phyloP scores from a whole-genome alignment of 345 rosid species.

The Eucalyptus decipiens region DNA sequence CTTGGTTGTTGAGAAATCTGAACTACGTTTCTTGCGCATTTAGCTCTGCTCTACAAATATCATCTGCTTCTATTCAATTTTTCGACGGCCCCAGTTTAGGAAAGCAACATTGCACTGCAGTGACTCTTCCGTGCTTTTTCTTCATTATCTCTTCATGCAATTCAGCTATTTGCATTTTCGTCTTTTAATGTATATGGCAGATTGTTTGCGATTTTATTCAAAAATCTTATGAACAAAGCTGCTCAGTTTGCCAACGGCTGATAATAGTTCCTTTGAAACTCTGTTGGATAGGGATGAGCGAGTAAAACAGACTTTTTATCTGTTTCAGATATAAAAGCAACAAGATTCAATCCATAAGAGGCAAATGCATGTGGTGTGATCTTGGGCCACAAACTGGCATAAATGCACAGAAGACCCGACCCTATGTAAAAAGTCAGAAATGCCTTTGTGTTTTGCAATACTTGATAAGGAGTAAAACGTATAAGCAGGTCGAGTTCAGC shows the following conservation, averaged over 20 bases:
- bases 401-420: too few relatives aligned
- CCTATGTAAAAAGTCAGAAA: not conserved
- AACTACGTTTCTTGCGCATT: not conserved
- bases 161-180: not conserved
- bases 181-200: not conserved
- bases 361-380: too few relatives aligned
- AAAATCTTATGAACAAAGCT: not conserved
- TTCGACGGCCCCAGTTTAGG: not conserved
- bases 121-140: not conserved
- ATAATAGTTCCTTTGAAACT: too few relatives aligned
- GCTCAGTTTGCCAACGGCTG: too few relatives aligned
- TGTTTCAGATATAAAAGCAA: too few relatives aligned
- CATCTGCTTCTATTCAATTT: not conserved
- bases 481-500: not conserved
- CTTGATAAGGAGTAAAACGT: not conserved
- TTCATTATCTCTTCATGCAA: not conserved
- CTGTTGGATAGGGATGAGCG: too few relatives aligned
- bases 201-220: not conserved
- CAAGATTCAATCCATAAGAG: too few relatives aligned
- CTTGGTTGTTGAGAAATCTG: not conserved
- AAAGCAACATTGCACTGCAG: not conserved
- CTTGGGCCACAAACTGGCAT: too few relatives aligned
- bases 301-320: too few relatives aligned
- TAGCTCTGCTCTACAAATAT: not conserved
- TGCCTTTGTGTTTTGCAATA: not conserved